Conservation (phyloP, 305 asterid genomes). For the Caryopteris hybrid region DNA sequence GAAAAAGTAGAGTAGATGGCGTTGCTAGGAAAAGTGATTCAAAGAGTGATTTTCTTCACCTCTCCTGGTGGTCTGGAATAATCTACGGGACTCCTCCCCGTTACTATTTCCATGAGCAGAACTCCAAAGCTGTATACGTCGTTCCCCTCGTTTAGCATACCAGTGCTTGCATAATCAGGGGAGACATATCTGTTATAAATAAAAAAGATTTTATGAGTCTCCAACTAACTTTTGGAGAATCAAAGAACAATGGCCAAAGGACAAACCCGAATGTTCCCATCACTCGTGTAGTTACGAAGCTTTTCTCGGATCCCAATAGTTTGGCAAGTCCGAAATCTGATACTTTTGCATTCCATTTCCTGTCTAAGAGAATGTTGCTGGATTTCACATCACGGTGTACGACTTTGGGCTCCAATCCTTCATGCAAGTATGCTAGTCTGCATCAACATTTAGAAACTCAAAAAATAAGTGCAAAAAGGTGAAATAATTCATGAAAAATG, state of each 20-base stretch:
- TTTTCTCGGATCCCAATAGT: slow-evolving; percentile 79
- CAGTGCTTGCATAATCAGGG: slow-evolving; percentile 98
- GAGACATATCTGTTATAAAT: slow-evolving; percentile 72
- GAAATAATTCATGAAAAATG: not conserved
- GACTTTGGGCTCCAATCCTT: slow-evolving; percentile 96
- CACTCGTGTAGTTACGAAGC: slow-evolving; percentile 91
- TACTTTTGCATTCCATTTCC: slow-evolving; percentile 82
- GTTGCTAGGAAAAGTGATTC: too few relatives aligned
- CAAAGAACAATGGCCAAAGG: slow-evolving; percentile 15
- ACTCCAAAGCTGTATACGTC: slow-evolving; percentile 95
- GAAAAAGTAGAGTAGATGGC: too few relatives aligned
- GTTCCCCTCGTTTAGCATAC: slow-evolving; percentile 91
- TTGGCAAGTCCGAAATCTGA: slow-evolving; percentile 98
- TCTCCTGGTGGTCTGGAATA: slow-evolving; percentile 88
- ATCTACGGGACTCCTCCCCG: slow-evolving; percentile 93
- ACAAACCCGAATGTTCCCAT: slow-evolving; percentile 99
- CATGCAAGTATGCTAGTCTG: slow-evolving; percentile 94
- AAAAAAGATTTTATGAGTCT: slow-evolving; percentile 16
- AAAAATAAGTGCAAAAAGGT: not conserved
- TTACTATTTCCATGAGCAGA: slow-evolving; percentile 85
- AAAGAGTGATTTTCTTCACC: slow-evolving; percentile 35
- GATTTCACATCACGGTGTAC: slow-evolving; percentile 98
- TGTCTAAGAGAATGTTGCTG: slow-evolving; percentile 88
- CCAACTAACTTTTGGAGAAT: not conserved
- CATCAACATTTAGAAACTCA: slow-evolving; percentile 11